Base-by-base conservation (phyloP, 1,284 basidiomycete species). In the Mycena citricolor region DNA sequence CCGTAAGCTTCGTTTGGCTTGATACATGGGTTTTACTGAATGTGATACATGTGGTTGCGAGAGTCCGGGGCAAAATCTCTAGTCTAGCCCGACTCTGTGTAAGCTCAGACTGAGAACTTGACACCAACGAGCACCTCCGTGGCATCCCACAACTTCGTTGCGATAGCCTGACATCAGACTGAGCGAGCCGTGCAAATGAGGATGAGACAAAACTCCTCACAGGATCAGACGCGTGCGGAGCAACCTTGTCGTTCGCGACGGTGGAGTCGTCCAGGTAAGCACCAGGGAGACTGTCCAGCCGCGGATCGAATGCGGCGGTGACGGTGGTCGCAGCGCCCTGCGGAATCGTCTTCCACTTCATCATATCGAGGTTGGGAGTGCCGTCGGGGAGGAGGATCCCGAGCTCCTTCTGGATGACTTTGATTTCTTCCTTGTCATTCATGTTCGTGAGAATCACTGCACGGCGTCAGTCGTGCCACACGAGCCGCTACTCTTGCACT, bases 321-420 rank as follows among this genome's bases (percentile, higher is more conserved):
- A 39, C 36, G 19, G 31, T 44, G 5, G 22, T 44, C 8, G 43
- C 36, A n/a, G 43, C 43, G 3, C 36, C 43, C 19, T 44, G 36
- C 2, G 36, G 30, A 8, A 44, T 38, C 17, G 35, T 33, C 22
- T 44, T 44, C 43, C 43, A 44, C 13, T 32, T 13, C 22, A 33
- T 11, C 10, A 28, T 41, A 2, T 41, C 39, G 26, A n/a, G 8
- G 26, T 20, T 39, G 14, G 43, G 41, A 13, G 22, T 20, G 5
- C 41, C 41, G 21, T 43, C 20, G 2, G 32, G 17, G n/a, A 14
- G 26, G 6, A 43, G 17, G 6, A 43, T 16, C 10, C 33, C 41
- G 32, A 17, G 10, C 26, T 10, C 26, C 10, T 29, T 29, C n/a
- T 29, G 10, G 10, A 29, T 3, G 33, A 35, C 8, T 8, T 2